Evolutionary conservation across 345 rosid species (phyloP), one percentile per base, ranked within the genome.

Genomic region (Euphorbia lathyris): DNA sequence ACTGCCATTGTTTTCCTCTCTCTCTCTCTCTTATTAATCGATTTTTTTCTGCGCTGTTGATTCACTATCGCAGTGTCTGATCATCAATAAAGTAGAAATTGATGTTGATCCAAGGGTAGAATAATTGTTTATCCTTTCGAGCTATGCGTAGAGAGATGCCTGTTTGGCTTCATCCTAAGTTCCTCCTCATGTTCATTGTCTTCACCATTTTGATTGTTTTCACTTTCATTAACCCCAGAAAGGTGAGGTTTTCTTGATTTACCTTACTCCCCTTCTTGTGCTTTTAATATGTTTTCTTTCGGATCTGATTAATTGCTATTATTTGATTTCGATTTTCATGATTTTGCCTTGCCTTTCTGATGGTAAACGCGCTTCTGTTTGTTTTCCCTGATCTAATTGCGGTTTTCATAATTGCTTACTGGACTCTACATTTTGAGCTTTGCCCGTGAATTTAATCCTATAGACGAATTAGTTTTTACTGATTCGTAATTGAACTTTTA

Each of bases 61-160:
- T n/a, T n/a, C n/a, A n/a, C n/a, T n/a, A n/a, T n/a, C n/a, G 30
- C 58, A 25, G 38, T 67, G 50, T 40, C 4, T 14, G 61, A 58
- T 23, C 26, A 26, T 36, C 38, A 22, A 8, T 17, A 40, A 58
- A 57, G 26, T 61, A 34, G 47, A 61, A 22, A 56, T 42, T 29
- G 42, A 67, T 67, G 70, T 52, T 56, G 59, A 34, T 7, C 40
- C 4, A 30, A 67, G 34, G 12, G 17, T 34, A 9, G 8, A 36
- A 38, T 61, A n/a, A 8, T 4, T 62, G 20, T 10, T 25, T 23
- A 62, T 13, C 48, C 66, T 11, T 20, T 47, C 22, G 61, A 69
- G 77, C 67, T 70, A 89, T 83, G 91, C 86, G 87, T 59, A 86
- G 90, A 70, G 89, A 72, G 78, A 86, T 91, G 80, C 82, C 87